Conservation (phyloP, 1,284 basidiomycete species). For the Apiotrichum akiyoshidainum region DNA sequence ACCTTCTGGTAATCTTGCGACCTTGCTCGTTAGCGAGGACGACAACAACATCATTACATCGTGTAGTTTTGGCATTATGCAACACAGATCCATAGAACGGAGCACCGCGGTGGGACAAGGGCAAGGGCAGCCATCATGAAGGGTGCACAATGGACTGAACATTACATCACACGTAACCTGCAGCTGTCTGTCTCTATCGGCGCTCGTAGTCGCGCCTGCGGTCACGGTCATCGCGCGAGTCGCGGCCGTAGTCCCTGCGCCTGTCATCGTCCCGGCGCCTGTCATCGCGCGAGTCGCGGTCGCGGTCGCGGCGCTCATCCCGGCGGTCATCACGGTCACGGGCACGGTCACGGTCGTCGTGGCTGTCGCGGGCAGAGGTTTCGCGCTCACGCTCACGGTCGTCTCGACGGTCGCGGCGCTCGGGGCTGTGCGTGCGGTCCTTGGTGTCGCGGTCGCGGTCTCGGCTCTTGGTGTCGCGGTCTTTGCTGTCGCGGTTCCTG, state of each 20-base stretch:
- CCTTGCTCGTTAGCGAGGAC: background rate
- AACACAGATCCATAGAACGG: background rate
- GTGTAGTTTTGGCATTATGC: conserved; percentile 1
- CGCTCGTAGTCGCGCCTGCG: background rate
- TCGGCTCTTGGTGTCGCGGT: background rate
- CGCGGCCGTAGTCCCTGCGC: background rate
- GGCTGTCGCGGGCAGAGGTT: background rate
- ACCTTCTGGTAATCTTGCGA: conserved; percentile 38
- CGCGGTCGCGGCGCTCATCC: conserved; percentile 2
- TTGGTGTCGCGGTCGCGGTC: conserved; percentile 10
- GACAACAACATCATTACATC: conserved; percentile 1
- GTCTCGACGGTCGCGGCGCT: background rate
- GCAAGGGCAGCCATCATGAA: too few species aligned
- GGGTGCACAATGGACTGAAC: too few species aligned
- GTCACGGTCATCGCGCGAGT: conserved; percentile 1
- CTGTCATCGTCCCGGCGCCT: too few species aligned
- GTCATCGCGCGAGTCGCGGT: background rate
- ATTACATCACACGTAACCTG: too few species aligned
- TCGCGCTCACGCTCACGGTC: background rate
- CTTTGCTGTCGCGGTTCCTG: conserved; percentile 1
- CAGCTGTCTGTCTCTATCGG: background rate
- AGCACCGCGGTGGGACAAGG: background rate
- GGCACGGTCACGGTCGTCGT: background rate
- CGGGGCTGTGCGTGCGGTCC: background rate
- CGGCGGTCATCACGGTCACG: background rate